Evolutionary conservation across 148 eudicot genomes (phyloP), one percentile per base, ranked within the genome.

Genomic region (Pharnaceum exiguum): DNA sequence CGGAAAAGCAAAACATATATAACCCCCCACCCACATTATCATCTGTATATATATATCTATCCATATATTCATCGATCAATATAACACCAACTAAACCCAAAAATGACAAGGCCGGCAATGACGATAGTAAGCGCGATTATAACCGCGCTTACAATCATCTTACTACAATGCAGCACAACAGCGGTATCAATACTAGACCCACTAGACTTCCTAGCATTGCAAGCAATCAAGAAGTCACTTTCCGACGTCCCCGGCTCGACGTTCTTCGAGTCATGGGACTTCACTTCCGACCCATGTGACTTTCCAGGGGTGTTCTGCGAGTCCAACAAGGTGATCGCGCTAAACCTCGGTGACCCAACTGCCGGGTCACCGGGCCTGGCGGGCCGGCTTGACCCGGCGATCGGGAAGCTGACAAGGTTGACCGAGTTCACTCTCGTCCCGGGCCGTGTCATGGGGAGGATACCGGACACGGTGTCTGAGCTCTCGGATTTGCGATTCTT

Each of bases 201-300:
- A 0, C 33, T 74, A 8, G 97, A 90, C 71, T 90, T 90, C 60
- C 57, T 87, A 1, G 89, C 97, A 2, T 61, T 90, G 0, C 97
- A 90, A 64, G 73, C 89, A 0, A 74, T 90, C 8, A 68, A 80
- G 1, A 82, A 77, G 40, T 55, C 89, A 5, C 63, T 90, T 2
- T 39, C 52, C 17, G 95, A 87, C 62, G 45, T 66, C 23, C 83
- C 89, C 0, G 93, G 93, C 0, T 90, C 97, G 2, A 65, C 46
- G 8, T 90, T 70, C 57, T 87, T 91, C 50, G 29, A 78, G 0
- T 66, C 94, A 1, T 91, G 96, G 97, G 96, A 91, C 47, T 91
- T 91, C 78, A 87, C 97, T 1, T 45, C 82, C 27, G 94, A 91
- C 62, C 97, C 97, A 0, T 91, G 97, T 55, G 60, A 45, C 50